Percentiles rank a stretch among this genome's conserved stretches.
phyloP scores from a whole-genome alignment of 192 early-diverging fungal genomes.

The Backusella westeae region DNA sequence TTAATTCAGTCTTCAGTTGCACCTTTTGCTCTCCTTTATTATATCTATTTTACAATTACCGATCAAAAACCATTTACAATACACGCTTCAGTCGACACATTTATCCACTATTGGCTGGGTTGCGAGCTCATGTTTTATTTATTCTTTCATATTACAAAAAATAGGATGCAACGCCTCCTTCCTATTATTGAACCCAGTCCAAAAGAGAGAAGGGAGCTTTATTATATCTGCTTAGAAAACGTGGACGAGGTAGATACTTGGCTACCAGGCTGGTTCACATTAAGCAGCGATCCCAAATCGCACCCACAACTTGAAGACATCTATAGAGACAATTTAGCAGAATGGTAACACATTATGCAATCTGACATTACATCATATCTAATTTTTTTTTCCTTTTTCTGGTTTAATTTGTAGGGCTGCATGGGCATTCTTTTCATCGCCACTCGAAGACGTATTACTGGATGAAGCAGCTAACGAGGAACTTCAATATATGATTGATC shows the following conservation, averaged over 20 bases:
- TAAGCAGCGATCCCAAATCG: not conserved
- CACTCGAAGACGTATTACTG: constrained; percentile 10
- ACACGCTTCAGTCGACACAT: constrained; percentile 3
- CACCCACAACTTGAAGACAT: constrained; percentile 12
- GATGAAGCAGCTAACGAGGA: not conserved
- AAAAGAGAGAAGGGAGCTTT: constrained; percentile 21
- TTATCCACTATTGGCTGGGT: constrained; percentile 34
- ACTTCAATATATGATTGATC: constrained; percentile 21
- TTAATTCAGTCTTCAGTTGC: constrained; percentile 17
- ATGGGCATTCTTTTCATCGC: constrained; percentile 30
- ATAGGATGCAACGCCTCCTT: constrained; percentile 26
- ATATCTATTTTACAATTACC: constrained; percentile 17
- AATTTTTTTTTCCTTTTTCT: not conserved
- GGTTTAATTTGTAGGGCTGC: constrained; percentile 17
- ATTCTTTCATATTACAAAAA: constrained; percentile 25
- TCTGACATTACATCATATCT: not conserved
- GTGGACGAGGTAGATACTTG: constrained; percentile 14
- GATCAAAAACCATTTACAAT: not conserved
- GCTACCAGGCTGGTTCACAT: constrained; percentile 26
- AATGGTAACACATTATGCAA: constrained; percentile 21
- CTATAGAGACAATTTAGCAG: constrained; percentile 27
- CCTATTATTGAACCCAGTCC: not conserved
- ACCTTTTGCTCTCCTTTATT: constrained; percentile 24
- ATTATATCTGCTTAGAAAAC: constrained; percentile 14
- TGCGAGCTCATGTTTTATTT: constrained; percentile 31